Conservation (phyloP, 768 basidiomycete species). For the Jaapia argillacea region DNA sequence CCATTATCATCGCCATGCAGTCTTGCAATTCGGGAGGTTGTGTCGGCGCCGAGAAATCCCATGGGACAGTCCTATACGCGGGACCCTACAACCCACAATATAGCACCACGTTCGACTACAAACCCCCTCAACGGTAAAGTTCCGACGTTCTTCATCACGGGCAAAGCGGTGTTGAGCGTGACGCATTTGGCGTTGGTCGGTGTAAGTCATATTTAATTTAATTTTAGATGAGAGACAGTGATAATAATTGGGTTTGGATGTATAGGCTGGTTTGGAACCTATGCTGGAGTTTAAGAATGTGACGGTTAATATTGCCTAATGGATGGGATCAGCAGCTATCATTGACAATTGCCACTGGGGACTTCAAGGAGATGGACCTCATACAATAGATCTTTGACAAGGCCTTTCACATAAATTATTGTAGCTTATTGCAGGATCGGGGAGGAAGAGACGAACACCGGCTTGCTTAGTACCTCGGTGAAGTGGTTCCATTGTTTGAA, state of each 20-base stretch:
- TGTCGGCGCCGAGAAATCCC: slow-evolving; percentile 8
- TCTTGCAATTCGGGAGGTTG: no score
- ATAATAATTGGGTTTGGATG: background rate
- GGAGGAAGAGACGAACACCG: no score
- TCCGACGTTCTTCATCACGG: background rate
- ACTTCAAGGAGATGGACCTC: no score
- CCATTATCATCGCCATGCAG: slow-evolving; percentile 24
- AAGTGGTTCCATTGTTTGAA: no score
- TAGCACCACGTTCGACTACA: background rate
- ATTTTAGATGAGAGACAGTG: no score
- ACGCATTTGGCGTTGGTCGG: background rate
- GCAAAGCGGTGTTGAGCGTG: background rate
- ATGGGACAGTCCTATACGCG: background rate
- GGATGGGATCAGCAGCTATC: no score
- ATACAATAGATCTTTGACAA: no score
- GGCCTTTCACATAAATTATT: no score
- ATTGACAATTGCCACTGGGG: no score
- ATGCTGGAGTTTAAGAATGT: slow-evolving; percentile 10
- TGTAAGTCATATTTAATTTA: background rate
- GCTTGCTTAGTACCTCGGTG: no score
- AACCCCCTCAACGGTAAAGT: background rate
- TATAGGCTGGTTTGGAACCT: slow-evolving; percentile 9
- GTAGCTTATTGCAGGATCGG: no score
- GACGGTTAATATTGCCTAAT: slow-evolving; percentile 8
- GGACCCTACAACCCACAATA: background rate